Evolutionary conservation across 108 stramenopile species (phyloP).

Genomic region (Skeletonema marinoi): DNA sequence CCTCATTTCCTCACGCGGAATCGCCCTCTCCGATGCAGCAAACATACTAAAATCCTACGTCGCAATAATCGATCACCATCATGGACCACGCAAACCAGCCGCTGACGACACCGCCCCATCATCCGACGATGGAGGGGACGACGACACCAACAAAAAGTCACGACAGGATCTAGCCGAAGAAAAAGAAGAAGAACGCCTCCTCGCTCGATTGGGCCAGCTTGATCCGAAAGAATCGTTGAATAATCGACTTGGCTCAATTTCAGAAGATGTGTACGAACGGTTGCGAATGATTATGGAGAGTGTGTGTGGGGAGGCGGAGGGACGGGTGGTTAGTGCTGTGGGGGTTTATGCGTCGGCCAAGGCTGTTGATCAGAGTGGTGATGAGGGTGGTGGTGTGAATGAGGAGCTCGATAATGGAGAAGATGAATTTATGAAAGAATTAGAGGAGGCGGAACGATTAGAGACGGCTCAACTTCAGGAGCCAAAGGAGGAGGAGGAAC

Average conservation of each 20-base stretch:
- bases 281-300: constrained; percentile 35
- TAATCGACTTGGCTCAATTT: constrained; percentile 5
- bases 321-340: constrained; percentile 7
- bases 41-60: constrained; percentile 27
- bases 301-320: constrained; percentile 23
- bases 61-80: constrained; percentile 13
- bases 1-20: constrained; percentile 31
- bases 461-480: background rate
- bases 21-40: constrained; percentile 38
- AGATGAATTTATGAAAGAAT: constrained; percentile 17
- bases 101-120: background rate
- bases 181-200: constrained; percentile 27
- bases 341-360: background rate
- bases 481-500: background rate
- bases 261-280: constrained; percentile 39
- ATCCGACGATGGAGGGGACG: background rate
- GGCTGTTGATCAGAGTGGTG: background rate
- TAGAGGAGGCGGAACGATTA: constrained; percentile 12
- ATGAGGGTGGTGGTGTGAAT: background rate
- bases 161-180: constrained; percentile 11
- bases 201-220: constrained; percentile 20
- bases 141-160: background rate
- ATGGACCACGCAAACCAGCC: background rate
- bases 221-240: background rate
- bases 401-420: background rate